These are phyloP conservation scores for Mortierella antarctica DNA, from an alignment of 192 early-diverging fungal genomes.

Conservation along the genomic window DNA sequence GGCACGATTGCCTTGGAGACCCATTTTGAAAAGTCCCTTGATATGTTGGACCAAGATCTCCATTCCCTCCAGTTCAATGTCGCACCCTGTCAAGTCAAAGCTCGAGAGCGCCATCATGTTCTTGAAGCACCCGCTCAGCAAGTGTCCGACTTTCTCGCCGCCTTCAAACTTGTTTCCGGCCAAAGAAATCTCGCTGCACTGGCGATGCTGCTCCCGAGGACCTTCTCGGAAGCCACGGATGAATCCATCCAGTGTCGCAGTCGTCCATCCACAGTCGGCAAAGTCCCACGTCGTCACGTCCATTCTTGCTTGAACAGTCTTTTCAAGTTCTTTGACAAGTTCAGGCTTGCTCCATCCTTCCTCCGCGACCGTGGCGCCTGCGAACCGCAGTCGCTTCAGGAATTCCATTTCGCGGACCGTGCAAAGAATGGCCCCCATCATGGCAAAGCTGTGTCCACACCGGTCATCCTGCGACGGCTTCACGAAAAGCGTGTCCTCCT, in stretches of 20 bases:
- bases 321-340: constrained; percentile 19
- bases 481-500: constrained; percentile 1
- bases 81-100: constrained; percentile 19
- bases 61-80: constrained; percentile 37
- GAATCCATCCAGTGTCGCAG: constrained; percentile 11
- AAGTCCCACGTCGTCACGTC: constrained; percentile 22
- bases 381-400: constrained; percentile 4
- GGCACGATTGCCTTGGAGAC: constrained; percentile 20
- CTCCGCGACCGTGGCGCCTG: constrained; percentile 10
- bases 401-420: constrained; percentile 5
- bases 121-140: constrained; percentile 4
- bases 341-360: constrained; percentile 30
- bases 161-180: constrained; percentile 23
- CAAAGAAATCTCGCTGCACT: constrained; percentile 11
- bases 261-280: constrained; percentile 28
- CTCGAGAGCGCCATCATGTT: background rate
- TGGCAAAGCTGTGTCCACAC: constrained; percentile 7
- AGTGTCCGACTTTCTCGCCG: constrained; percentile 8
- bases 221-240: constrained; percentile 7
- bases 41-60: constrained; percentile 20
- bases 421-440: constrained; percentile 13
- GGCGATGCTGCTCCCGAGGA: background rate
- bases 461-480: background rate
- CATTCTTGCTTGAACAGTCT: constrained; percentile 13
- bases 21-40: constrained; percentile 1